Conservation (phyloP, 768 basidiomycete genomes). For the Cubamyces sp. region DNA sequence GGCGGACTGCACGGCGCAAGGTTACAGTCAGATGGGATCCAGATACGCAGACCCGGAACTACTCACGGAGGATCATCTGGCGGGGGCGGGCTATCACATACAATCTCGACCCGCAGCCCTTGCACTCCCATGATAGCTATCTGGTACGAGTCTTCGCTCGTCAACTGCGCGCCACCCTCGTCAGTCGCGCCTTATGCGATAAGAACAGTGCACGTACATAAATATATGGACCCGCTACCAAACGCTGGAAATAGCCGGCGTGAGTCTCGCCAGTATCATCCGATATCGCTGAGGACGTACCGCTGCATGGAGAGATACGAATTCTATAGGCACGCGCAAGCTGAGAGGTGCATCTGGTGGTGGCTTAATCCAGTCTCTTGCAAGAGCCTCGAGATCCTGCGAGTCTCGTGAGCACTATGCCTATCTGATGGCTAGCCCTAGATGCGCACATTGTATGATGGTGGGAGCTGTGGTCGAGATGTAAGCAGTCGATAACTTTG, state of each 20-base stretch:
- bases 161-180: constrained; percentile 52
- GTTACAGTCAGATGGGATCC: constrained; percentile 2
- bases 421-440: constrained; percentile 11
- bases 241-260: constrained; percentile 48
- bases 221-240: constrained; percentile 82
- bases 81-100: constrained; percentile 83
- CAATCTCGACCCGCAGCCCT: constrained; percentile 84
- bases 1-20: constrained; percentile 47
- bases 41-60: not conserved
- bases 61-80: constrained; percentile 82
- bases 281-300: constrained; percentile 47
- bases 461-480: constrained; percentile 58
- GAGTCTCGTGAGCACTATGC: not conserved
- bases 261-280: constrained; percentile 20
- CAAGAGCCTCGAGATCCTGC: constrained; percentile 80
- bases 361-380: constrained; percentile 85
- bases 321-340: constrained; percentile 85
- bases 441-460: constrained; percentile 59
- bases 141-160: constrained; percentile 86
- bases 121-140: constrained; percentile 85
- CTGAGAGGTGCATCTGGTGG: constrained; percentile 78
- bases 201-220: constrained; percentile 54
- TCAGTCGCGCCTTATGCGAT: constrained; percentile 19
- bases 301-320: constrained; percentile 81
- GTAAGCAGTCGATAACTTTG: constrained; percentile 11